Evolutionary conservation across 2,329 filamentous ascomycete genomes (phyloP).

Genomic region (Fusarium brachygibbosum): DNA sequence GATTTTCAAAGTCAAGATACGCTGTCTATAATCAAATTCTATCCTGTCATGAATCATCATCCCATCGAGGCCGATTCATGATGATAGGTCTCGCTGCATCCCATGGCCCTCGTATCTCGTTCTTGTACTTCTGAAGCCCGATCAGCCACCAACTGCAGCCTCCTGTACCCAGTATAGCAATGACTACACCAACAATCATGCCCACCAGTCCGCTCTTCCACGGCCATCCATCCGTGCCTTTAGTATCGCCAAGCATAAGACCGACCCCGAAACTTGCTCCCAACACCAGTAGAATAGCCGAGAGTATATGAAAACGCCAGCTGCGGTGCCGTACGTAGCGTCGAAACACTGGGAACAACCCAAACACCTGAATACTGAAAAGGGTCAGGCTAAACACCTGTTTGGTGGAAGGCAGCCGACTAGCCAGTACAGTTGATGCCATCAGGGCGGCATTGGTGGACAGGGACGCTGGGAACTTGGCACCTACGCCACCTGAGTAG

Average conservation of each 20-base stretch:
- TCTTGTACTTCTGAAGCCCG: slow-evolving; percentile 97
- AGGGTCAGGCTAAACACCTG: slow-evolving; percentile 96
- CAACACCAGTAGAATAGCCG: slow-evolving; percentile 82
- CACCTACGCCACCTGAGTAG: slow-evolving; percentile 79
- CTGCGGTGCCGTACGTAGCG: slow-evolving; percentile 85
- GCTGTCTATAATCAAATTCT: neutral
- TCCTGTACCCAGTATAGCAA: slow-evolving; percentile 85
- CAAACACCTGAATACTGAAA: slow-evolving; percentile 97
- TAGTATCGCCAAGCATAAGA: slow-evolving; percentile 65
- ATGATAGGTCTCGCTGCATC: slow-evolving; percentile 93
- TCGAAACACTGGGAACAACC: slow-evolving; percentile 97
- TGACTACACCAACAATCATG: slow-evolving; percentile 79
- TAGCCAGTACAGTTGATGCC: slow-evolving; percentile 94
- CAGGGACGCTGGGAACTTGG: slow-evolving; percentile 78
- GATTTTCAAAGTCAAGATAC: neutral
- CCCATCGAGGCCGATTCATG: slow-evolving; percentile 73
- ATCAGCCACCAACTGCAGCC: slow-evolving; percentile 99
- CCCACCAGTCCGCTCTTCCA: slow-evolving; percentile 75
- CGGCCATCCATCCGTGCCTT: slow-evolving; percentile 57
- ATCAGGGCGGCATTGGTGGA: slow-evolving; percentile 97
- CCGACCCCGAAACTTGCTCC: slow-evolving; percentile 85
- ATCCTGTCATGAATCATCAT: slow-evolving; percentile 49
- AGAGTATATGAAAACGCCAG: slow-evolving; percentile 81
- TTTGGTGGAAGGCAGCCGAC: slow-evolving; percentile 87
- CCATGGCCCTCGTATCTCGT: slow-evolving; percentile 98